Conservation (phyloP, 129 eudicot species). For the Rutidosis leptorrhynchoides region DNA sequence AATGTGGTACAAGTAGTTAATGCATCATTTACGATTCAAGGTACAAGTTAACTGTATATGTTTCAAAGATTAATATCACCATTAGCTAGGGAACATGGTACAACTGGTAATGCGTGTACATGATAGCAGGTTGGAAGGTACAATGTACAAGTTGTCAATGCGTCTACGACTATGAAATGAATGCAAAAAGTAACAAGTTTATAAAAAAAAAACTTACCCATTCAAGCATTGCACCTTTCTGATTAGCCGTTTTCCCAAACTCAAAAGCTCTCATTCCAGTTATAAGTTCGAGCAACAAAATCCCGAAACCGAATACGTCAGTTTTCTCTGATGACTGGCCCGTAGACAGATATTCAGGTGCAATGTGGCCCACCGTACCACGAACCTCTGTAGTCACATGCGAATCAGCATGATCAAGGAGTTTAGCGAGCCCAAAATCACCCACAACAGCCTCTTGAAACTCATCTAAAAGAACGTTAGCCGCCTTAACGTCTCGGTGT, state of each 20-base stretch:
- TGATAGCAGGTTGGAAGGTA: not conserved
- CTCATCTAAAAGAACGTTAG: slow-evolving; percentile 78
- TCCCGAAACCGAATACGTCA: slow-evolving; percentile 90
- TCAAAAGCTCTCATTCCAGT: slow-evolving; percentile 80
- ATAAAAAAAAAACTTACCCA: slow-evolving; percentile 55
- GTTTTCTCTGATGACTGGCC: slow-evolving; percentile 99
- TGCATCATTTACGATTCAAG: not conserved
- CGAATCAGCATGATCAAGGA: slow-evolving; percentile 87
- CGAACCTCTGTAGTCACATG: slow-evolving; percentile 96
- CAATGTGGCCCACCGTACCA: slow-evolving; percentile 96
- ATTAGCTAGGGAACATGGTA: not conserved
- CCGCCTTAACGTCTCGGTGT: slow-evolving; percentile 95
- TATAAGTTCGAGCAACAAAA: slow-evolving; percentile 65
- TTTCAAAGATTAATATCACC: not conserved
- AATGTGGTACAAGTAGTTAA: not conserved
- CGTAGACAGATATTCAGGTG: slow-evolving; percentile 93
- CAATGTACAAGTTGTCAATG: not conserved
- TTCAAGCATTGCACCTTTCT: slow-evolving; percentile 90
- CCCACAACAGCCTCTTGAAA: slow-evolving; percentile 81
- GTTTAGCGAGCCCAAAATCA: slow-evolving; percentile 97
- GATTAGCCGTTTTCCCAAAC: slow-evolving; percentile 62
- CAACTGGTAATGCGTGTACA: not conserved
- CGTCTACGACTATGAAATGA: not conserved
- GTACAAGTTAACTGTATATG: not conserved
- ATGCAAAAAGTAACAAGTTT: not conserved